Conservation (phyloP, 2,329 filamentous ascomycete species). For the Bipolaris bicolor region DNA sequence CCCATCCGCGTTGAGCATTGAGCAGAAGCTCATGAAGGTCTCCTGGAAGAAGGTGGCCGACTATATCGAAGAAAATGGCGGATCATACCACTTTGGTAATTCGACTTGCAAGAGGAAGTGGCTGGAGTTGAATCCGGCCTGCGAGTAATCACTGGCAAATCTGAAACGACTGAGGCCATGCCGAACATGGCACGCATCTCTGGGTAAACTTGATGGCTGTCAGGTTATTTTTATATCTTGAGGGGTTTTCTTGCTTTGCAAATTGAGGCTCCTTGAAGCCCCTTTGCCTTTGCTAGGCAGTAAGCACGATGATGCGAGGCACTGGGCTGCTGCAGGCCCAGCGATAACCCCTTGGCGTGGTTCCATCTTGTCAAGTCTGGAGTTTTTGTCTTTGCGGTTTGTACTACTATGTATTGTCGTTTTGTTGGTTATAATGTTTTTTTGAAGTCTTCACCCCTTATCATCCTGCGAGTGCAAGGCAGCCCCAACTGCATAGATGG, state of each 20-base stretch:
- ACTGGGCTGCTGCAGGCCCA: not conserved
- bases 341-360: not conserved
- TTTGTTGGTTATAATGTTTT: constrained; percentile 6
- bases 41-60: constrained; percentile 66
- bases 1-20: constrained; percentile 12
- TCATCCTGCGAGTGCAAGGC: constrained; percentile 6
- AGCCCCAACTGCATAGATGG: constrained; percentile 14
- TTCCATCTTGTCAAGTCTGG: not conserved
- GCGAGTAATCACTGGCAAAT: not conserved
- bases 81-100: constrained; percentile 65
- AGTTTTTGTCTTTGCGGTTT: constrained; percentile 5
- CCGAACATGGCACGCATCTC: not conserved
- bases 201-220: not conserved
- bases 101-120: constrained; percentile 69
- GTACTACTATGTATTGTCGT: constrained; percentile 7
- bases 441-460: not conserved
- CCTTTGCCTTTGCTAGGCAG: not conserved
- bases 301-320: not conserved
- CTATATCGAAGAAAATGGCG: constrained; percentile 59
- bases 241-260: not conserved
- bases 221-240: not conserved
- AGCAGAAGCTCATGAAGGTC: constrained; percentile 51
- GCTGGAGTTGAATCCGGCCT: constrained; percentile 48
- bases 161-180: not conserved
- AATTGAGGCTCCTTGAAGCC: not conserved